Evolutionary conservation across 2,329 filamentous ascomycete genomes (phyloP), one percentile per base, ranked within the genome.

Genomic region (Cercospora sesami): DNA sequence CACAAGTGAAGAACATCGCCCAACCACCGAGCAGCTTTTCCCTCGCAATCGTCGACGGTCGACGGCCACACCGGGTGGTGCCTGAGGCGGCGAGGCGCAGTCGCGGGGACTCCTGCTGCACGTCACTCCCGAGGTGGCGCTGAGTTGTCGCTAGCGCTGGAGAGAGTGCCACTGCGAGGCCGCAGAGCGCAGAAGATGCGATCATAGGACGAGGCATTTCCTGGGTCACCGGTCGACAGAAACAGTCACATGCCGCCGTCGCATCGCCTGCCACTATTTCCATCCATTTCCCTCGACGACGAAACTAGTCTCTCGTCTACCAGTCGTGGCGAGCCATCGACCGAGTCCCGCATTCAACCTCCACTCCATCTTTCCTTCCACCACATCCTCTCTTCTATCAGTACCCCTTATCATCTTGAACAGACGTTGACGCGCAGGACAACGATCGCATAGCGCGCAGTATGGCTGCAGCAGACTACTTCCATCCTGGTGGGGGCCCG

Each of bases 391-490:
- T 42, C 31, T 30, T 23, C 21, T 28, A 12, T n/a, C 36, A 26
- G 2, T 55, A 23, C 9, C 30, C 28, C 26, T 26, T 18, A 9
- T 39, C 30, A 36, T n/a, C 61, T 23, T 63, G 48, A 64, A 18
- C 5, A 23, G 48, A 64, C 62, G 26, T 33, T 64, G 51, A 58
- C 62, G 10, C 4, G 21, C 48, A 28, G 30, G n/a, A 23, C 48
- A 28, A 64, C 62, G 16, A 36, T 16, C 26, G 7, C 26, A 31
- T n/a, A 42, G 26, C 28, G 42, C 60, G 36, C 64, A 64, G 33
- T 36, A 76, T 76, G 74, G 74, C 74, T 31, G 74, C 74, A 36
- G 74, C 74, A 61, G 74, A 76, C 12, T 76, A 75, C 69, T 76
- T 71, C 66, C 70, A 69, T 21, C 65, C 71, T 4, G 66, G 69